These are phyloP conservation scores for Hymenoscyphus fructigenus DNA, from an alignment of 2,329 filamentous ascomycete genomes.

Conservation along the genomic window DNA sequence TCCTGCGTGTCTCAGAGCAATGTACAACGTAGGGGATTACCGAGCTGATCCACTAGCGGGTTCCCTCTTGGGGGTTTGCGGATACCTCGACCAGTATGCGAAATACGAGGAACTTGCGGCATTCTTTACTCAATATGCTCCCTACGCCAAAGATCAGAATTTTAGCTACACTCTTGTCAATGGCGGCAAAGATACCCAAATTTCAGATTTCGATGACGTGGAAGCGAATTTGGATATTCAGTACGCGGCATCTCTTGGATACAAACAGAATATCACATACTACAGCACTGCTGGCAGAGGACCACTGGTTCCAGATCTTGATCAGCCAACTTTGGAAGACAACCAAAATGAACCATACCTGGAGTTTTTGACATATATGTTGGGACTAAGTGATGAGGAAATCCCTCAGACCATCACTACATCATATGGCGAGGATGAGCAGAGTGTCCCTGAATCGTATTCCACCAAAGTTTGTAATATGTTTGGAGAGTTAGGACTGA, in stretches of 20 bases:
- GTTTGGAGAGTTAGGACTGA: conserved; percentile 62
- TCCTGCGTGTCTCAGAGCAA: conserved; percentile 35
- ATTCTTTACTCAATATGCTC: conserved; percentile 25
- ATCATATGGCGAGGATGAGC: conserved; percentile 68
- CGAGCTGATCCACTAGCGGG: conserved; percentile 45
- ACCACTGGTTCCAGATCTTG: conserved; percentile 43
- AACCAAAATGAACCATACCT: conserved; percentile 68
- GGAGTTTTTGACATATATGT: conserved; percentile 57
- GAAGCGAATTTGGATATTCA: conserved; percentile 55
- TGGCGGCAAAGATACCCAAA: conserved; percentile 41
- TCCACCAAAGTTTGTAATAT: conserved; percentile 60
- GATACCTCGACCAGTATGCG: conserved; percentile 40
- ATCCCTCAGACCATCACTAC: conserved; percentile 63
- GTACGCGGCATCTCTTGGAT: conserved; percentile 53
- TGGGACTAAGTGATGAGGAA: conserved; percentile 45
- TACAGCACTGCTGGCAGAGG: conserved; percentile 56
- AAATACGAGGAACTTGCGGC: conserved; percentile 25
- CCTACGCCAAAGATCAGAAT: conserved; percentile 25
- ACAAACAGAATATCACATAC: conserved; percentile 50
- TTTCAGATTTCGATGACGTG: conserved; percentile 40
- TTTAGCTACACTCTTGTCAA: conserved; percentile 33
- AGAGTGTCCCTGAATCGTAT: conserved; percentile 60
- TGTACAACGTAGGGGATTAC: conserved; percentile 46
- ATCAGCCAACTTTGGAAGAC: conserved; percentile 43
- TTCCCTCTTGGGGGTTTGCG: conserved; percentile 62